Conservation (phyloP, 805 yeast genomes). For the Scheffersomyces spartinae region DNA sequence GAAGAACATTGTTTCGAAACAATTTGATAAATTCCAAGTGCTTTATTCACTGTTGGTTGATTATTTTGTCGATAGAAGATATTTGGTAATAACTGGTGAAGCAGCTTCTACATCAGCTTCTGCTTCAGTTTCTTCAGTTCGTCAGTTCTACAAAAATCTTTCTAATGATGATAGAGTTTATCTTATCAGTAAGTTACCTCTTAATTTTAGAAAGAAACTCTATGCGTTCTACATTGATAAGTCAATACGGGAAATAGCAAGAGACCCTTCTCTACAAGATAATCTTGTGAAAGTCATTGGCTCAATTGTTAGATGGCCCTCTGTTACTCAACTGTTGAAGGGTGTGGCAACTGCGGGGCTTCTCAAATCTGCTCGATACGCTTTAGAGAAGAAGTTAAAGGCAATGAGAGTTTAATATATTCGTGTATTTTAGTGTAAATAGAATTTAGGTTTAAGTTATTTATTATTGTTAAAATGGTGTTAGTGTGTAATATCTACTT, state of each 20-base stretch:
- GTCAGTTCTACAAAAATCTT: not conserved
- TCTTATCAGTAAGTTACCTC: conserved; percentile 33
- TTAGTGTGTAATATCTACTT: too few species aligned
- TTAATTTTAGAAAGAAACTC: conserved; percentile 32
- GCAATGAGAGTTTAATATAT: too few species aligned
- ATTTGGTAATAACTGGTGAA: not conserved
- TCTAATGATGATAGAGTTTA: conserved; percentile 11
- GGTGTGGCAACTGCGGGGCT: conserved; percentile 87
- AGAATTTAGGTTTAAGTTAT: too few species aligned
- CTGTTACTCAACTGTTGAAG: conserved; percentile 64
- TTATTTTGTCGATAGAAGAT: conserved; percentile 19
- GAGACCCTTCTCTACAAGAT: conserved; percentile 23
- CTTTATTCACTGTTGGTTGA: conserved; percentile 62
- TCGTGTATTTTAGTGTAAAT: too few species aligned
- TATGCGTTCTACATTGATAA: conserved; percentile 15
- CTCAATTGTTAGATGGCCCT: conserved; percentile 55
- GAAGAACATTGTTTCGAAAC: conserved; percentile 72
- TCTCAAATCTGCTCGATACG: conserved; percentile 57
- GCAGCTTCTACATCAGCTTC: not conserved
- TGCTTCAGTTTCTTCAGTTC: conserved; percentile 3
- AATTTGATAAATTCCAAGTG: conserved; percentile 52
- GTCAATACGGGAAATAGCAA: conserved; percentile 31
- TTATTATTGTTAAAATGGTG: too few species aligned
- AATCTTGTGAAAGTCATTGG: conserved; percentile 16
- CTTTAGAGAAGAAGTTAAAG: conserved; percentile 51